These are phyloP conservation scores for Prunus fruticosa DNA, from an alignment of 306 rosid species.

Conservation along the genomic window DNA sequence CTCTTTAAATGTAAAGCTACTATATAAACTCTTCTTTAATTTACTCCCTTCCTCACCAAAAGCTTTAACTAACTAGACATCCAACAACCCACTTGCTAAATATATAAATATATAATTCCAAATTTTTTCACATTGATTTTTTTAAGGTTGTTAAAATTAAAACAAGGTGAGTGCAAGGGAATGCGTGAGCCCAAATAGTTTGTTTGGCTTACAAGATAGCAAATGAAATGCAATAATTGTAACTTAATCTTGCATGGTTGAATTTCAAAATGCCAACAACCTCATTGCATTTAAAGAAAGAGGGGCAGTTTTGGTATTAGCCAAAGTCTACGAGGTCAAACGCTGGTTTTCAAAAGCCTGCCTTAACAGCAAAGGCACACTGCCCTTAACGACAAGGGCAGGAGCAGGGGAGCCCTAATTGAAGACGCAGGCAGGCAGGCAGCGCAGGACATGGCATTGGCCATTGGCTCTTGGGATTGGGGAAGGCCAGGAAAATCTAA, in stretches of 20 bases:
- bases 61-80: constrained; percentile 1
- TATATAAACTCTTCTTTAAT: too few relatives aligned
- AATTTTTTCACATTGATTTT: background rate
- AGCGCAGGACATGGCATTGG: background rate
- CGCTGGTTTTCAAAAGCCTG: background rate
- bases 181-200: background rate
- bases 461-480: background rate
- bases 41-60: background rate
- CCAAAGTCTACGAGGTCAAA: background rate
- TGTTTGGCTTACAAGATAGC: constrained; percentile 12
- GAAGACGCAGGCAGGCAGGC: background rate
- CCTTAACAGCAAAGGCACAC: too few relatives aligned
- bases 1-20: background rate
- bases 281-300: background rate
- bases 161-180: background rate
- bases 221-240: constrained; percentile 16
- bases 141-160: background rate
- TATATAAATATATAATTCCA: background rate
- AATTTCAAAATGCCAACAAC: background rate
- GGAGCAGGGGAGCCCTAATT: background rate
- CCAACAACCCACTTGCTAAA: constrained; percentile 13
- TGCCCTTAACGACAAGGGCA: background rate
- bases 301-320: background rate
- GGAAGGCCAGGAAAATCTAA: background rate
- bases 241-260: constrained; percentile 1